Evolutionary conservation across 768 basidiomycete genomes (phyloP), one percentile per base, ranked within the genome.

Genomic region (Mrakia hoshinonis): DNA sequence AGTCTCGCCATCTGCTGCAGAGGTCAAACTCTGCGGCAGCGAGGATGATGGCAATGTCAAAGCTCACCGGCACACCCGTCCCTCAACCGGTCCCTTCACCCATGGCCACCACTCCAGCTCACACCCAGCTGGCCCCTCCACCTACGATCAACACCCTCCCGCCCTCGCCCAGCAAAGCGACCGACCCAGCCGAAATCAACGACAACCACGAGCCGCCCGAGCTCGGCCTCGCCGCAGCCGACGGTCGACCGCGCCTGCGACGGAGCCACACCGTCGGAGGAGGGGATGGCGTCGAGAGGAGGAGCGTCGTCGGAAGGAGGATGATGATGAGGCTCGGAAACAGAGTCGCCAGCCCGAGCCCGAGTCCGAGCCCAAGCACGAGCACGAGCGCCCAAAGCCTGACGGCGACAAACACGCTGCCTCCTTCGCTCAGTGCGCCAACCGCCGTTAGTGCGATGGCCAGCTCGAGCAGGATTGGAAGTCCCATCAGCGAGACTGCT

Each of bases 11-110:
- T 20, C 70, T 72, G n/a, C 84, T 96, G 3, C 87, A 90, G 76
- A 87, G 93, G 24, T 94, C 93, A 2, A 93, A 94, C 78, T 94
- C 92, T 76, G 90, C 86, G 13, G 83, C 90, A n/a, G 89, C 89
- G 26, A 84, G 88, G 60, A 84, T 85, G 75, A 81, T 86, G 79
- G 92, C 92, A 4, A 86, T 95, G 85, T 86, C 87, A 74, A 93
- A 92, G 78, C 82, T 96, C 68, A 92, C 89, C 1, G 89, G 90
- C 49, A 88, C 87, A 34, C 81, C 85, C 58, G 83, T 85, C 29
- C 85, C 88, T 18, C 61, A 77, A 24, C 72, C 75, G 13, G 68
- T 74, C 9, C 72, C 74, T 64, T 29, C 67, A 5, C 69, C 67
- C 3, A 15, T 61, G 11, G 54, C 43, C 7, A 43, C 43, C 6